Evolutionary conservation across 306 rosid genomes (phyloP).

Genomic region (Hippophae rhamnoides): DNA sequence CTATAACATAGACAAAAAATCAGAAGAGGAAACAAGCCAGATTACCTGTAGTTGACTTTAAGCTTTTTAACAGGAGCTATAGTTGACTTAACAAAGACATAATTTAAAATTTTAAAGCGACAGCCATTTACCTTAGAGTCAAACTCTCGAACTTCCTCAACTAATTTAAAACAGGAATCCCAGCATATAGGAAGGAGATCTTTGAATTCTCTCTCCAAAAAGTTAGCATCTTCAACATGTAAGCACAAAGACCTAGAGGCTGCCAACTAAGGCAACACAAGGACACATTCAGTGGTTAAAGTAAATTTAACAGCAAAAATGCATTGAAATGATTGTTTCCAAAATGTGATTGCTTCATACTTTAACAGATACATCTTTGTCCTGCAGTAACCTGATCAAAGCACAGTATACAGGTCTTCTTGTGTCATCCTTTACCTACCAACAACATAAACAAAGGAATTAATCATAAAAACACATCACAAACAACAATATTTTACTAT

Average conservation of each 20-base stretch:
- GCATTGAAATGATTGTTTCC: background rate
- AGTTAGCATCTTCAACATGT: slow-evolving; percentile 87
- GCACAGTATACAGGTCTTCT: slow-evolving; percentile 88
- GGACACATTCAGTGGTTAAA: slow-evolving; percentile 22
- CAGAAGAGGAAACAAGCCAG: background rate
- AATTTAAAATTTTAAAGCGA: background rate
- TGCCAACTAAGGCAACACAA: slow-evolving; percentile 60
- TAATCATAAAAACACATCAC: background rate
- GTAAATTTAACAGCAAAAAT: background rate
- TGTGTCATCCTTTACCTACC: slow-evolving; percentile 78
- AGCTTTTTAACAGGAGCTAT: background rate
- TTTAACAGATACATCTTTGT: slow-evolving; percentile 72
- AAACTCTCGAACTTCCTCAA: slow-evolving; percentile 87
- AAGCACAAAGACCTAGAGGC: slow-evolving; percentile 88
- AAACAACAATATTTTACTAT: too few species aligned
- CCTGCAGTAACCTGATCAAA: slow-evolving; percentile 76
- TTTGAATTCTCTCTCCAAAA: slow-evolving; percentile 64
- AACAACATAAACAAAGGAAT: slow-evolving; percentile 20
- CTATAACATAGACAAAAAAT: background rate
- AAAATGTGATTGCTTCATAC: slow-evolving; percentile 38
- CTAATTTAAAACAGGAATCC: slow-evolving; percentile 79
- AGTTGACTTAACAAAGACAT: background rate
- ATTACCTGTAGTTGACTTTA: background rate
- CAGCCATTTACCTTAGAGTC: slow-evolving; percentile 74
- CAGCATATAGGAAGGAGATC: slow-evolving; percentile 91